Evolutionary conservation across 495 filamentous ascomycete genomes (phyloP).

Genomic region (Acidomyces sp.): DNA sequence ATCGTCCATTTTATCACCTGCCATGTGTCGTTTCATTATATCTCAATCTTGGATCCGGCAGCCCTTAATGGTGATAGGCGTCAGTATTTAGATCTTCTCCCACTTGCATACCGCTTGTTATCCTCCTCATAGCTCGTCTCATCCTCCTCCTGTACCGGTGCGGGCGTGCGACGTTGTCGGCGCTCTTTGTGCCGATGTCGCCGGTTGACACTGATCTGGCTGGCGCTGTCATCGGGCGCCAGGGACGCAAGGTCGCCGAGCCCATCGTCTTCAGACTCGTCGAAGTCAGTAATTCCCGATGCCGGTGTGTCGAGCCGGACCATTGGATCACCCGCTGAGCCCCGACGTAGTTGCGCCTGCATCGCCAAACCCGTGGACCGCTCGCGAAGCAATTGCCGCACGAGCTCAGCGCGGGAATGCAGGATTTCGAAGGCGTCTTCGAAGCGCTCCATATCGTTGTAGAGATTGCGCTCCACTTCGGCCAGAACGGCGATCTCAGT

Average conservation of each 20-base stretch:
- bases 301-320: slow-evolving; percentile 47
- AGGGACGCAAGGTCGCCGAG: slow-evolving; percentile 36
- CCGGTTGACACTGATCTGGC: slow-evolving; percentile 70
- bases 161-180: slow-evolving; percentile 61
- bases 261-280: slow-evolving; percentile 14
- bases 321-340: slow-evolving; percentile 26
- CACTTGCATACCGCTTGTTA: background rate
- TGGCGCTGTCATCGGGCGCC: slow-evolving; percentile 61
- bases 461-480: slow-evolving; percentile 88
- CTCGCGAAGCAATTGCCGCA: slow-evolving; percentile 66
- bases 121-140: slow-evolving; percentile 31
- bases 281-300: slow-evolving; percentile 13
- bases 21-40: no score
- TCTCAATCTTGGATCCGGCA: no score
- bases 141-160: slow-evolving; percentile 73
- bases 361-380: slow-evolving; percentile 67
- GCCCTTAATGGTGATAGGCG: no score
- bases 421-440: slow-evolving; percentile 93
- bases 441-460: slow-evolving; percentile 79
- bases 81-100: slow-evolving; percentile 17
- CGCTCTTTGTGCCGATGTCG: slow-evolving; percentile 56
- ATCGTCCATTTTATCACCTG: no score
- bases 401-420: slow-evolving; percentile 67
- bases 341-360: slow-evolving; percentile 59
- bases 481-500: slow-evolving; percentile 80